A percentile compares a stretch with the other conserved stretches of the same genome.
Conservation (phyloP, 1,139 yeast genomes). For the Blastobotrys arbuscula region DNA sequence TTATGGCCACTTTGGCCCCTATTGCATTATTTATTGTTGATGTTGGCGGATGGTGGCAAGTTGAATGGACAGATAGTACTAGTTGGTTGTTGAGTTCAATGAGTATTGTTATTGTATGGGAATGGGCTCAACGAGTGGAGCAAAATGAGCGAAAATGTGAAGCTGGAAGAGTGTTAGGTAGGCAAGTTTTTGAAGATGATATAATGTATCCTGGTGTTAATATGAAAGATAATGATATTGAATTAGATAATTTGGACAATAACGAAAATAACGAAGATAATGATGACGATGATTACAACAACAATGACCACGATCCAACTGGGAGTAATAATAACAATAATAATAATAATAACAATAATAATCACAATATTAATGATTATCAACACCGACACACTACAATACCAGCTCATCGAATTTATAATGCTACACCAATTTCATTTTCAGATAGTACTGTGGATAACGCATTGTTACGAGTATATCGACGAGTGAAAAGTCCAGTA, state of each 20-base stretch:
- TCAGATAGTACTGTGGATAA: conserved; percentile 4
- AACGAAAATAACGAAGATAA: not conserved
- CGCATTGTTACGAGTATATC: not conserved
- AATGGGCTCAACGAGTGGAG: conserved; percentile 69
- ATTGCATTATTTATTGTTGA: conserved; percentile 73
- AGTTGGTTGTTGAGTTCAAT: conserved; percentile 64
- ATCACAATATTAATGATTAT: not conserved
- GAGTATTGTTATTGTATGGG: conserved; percentile 76
- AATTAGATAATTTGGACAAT: not conserved
- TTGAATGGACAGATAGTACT: conserved; percentile 65
- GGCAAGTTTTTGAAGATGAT: conserved; percentile 69
- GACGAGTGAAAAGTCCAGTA: conserved; percentile 12
- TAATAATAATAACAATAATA: not conserved
- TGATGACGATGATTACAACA: not conserved
- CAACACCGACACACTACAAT: not conserved
- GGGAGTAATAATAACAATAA: not conserved
- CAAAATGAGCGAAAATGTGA: conserved; percentile 54
- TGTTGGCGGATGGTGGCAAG: conserved; percentile 67
- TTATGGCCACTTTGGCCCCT: conserved; percentile 49
- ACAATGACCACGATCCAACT: not conserved
- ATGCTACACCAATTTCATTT: conserved; percentile 4
- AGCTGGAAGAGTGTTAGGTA: conserved; percentile 67
- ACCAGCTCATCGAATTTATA: not conserved
- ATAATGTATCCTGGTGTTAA: conserved; percentile 6
- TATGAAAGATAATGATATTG: not conserved